Evolutionary conservation across 768 basidiomycete genomes (phyloP).

Genomic region (Cantharellus anzutake): DNA sequence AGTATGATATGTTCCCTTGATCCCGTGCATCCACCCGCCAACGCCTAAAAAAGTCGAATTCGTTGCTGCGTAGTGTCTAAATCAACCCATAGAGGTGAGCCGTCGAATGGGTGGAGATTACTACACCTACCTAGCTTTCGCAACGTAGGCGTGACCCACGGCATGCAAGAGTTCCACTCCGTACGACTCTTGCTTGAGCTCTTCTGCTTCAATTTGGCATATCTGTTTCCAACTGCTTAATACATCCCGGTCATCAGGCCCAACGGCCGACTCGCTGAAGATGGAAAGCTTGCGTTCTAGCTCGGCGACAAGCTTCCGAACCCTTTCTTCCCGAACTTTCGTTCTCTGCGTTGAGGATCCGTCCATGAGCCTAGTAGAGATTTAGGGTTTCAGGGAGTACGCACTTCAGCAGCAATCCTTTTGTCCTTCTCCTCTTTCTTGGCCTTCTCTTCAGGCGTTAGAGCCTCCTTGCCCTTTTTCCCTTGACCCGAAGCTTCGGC

Average conservation of each 20-base stretch:
- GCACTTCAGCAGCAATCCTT: slow-evolving; percentile 49
- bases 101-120: neutral
- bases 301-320: slow-evolving; percentile 57
- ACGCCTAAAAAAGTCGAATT: slow-evolving; percentile 54
- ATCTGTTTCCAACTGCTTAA: slow-evolving; percentile 56
- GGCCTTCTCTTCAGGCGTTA: slow-evolving; percentile 47
- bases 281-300: slow-evolving; percentile 69
- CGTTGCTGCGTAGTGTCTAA: slow-evolving; percentile 55
- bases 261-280: slow-evolving; percentile 66
- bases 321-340: slow-evolving; percentile 53
- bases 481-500: slow-evolving; percentile 14
- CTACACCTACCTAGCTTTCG: slow-evolving; percentile 26
- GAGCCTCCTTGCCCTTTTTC: slow-evolving; percentile 13
- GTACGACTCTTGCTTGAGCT: slow-evolving; percentile 71
- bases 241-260: slow-evolving; percentile 41
- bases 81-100: neutral
- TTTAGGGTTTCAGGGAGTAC: slow-evolving; percentile 7
- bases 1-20: slow-evolving; percentile 82
- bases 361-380: neutral
- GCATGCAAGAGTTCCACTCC: slow-evolving; percentile 72
- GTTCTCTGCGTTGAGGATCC: slow-evolving; percentile 36
- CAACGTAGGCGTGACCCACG: slow-evolving; percentile 67
- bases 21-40: slow-evolving; percentile 84
- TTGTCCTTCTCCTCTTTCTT: slow-evolving; percentile 21
- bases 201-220: slow-evolving; percentile 64